Percentiles rank a stretch among this genome's conserved stretches.
Conservation (phyloP, 139 green algal genomes). For the Astrephomene gubernaculifera region DNA sequence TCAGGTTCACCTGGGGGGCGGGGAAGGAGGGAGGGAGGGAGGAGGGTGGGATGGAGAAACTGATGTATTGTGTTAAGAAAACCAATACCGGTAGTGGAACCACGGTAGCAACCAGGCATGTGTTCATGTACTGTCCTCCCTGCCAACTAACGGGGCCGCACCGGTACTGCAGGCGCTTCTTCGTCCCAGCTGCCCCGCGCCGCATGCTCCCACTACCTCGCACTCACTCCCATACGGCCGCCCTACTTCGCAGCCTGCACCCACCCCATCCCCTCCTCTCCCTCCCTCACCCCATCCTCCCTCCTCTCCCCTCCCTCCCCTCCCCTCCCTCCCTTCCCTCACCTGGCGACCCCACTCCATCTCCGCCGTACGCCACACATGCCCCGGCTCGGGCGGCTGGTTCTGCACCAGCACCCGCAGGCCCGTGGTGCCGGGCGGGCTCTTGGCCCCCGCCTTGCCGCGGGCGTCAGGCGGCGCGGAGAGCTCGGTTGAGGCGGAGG, state of each 20-base stretch:
- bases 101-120: not conserved
- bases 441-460: not conserved
- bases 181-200: no score
- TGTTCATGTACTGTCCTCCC: not conserved
- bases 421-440: not conserved
- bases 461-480: not conserved
- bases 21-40: not conserved
- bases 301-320: no score
- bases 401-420: not conserved
- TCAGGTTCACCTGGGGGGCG: conserved; percentile 10
- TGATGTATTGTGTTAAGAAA: not conserved
- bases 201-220: no score
- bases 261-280: no score
- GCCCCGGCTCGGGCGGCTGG: conserved; percentile 6
- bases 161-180: no score
- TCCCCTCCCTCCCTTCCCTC: not conserved
- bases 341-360: conserved; percentile 37
- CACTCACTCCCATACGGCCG: no score
- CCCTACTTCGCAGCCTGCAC: no score
- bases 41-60: not conserved
- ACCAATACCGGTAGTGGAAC: not conserved
- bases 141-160: no score
- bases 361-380: conserved; percentile 23
- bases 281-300: no score
- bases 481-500: not conserved